phyloP scores from a whole-genome alignment of 106 monocot genomes.

The Dioscorea alata region DNA sequence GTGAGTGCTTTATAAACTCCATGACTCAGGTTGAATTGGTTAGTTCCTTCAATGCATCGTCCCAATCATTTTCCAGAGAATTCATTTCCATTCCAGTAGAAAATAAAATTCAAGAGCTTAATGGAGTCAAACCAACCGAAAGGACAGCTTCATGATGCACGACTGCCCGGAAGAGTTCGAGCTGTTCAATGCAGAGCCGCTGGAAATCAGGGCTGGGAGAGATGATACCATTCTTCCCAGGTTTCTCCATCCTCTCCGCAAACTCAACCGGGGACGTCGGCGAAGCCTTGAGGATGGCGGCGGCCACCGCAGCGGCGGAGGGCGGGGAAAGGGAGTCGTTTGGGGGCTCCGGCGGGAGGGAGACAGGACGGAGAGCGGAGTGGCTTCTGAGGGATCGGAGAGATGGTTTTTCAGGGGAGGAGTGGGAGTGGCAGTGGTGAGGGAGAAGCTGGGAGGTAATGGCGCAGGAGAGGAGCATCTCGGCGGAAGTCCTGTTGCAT shows the following conservation, averaged over 20 bases:
- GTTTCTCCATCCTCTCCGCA: slow-evolving; percentile 31
- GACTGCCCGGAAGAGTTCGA: slow-evolving; percentile 53
- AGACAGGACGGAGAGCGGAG: neutral
- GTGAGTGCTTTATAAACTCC: neutral
- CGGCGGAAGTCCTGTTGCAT: too few species aligned
- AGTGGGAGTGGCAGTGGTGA: too few species aligned
- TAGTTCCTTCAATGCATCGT: neutral
- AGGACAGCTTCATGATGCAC: slow-evolving; percentile 48
- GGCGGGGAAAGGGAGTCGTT: slow-evolving; percentile 8
- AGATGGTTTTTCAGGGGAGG: too few species aligned
- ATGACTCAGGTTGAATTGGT: neutral
- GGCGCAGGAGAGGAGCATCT: too few species aligned
- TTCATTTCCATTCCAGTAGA: neutral
- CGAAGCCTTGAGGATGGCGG: slow-evolving; percentile 43
- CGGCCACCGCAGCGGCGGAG: slow-evolving; percentile 47
- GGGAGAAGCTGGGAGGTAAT: too few species aligned
- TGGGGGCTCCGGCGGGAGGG: neutral
- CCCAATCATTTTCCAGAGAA: neutral
- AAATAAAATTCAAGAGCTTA: neutral
- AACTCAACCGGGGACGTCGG: slow-evolving; percentile 47
- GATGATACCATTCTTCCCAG: slow-evolving; percentile 14
- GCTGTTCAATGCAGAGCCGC: slow-evolving; percentile 52
- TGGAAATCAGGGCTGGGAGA: slow-evolving; percentile 55
- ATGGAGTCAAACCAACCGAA: slow-evolving; percentile 30
- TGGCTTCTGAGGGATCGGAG: neutral